Evolutionary conservation across 169 alveolate genomes (phyloP).

Genomic region (Plasmodium inui): DNA sequence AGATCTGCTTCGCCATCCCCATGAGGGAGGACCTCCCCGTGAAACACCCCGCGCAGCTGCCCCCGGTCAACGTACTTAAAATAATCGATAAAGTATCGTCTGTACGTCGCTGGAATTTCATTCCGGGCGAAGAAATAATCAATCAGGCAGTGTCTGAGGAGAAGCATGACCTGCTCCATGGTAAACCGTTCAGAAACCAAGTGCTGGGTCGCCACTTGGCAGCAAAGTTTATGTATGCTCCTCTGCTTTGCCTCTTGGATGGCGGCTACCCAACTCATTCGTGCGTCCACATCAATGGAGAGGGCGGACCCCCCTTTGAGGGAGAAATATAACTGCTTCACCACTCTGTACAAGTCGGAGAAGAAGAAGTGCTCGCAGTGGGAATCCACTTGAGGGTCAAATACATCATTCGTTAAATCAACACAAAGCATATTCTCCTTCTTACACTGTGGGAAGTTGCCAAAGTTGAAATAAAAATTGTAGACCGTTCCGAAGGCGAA

Average conservation of each 20-base stretch:
- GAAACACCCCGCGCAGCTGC: neutral
- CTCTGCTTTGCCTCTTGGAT: conserved; percentile 23
- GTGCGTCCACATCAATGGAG: neutral
- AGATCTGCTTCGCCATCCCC: neutral
- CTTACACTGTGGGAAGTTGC: conserved; percentile 40
- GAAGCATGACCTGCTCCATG: conserved; percentile 54
- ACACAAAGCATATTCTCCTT: conserved; percentile 60
- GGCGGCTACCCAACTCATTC: conserved; percentile 14
- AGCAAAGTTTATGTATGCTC: conserved; percentile 18
- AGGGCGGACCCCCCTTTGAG: neutral
- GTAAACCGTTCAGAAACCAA: conserved; percentile 17
- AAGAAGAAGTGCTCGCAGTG: conserved; percentile 17
- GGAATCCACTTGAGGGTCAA: neutral
- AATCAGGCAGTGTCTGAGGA: conserved; percentile 29
- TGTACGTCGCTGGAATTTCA: conserved; percentile 10
- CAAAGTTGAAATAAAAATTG: conserved; percentile 73
- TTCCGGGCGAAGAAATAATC: conserved; percentile 25
- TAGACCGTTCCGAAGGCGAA: conserved; percentile 31
- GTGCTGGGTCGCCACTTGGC: neutral
- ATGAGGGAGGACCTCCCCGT: neutral
- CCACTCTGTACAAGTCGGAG: conserved; percentile 20
- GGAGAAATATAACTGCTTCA: conserved; percentile 27
- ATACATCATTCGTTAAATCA: conserved; percentile 14
- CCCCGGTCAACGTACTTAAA: neutral
- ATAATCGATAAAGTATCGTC: conserved; percentile 35